phyloP scores from a whole-genome alignment of 768 basidiomycete species.

The Hemileccinum rubropunctum region DNA sequence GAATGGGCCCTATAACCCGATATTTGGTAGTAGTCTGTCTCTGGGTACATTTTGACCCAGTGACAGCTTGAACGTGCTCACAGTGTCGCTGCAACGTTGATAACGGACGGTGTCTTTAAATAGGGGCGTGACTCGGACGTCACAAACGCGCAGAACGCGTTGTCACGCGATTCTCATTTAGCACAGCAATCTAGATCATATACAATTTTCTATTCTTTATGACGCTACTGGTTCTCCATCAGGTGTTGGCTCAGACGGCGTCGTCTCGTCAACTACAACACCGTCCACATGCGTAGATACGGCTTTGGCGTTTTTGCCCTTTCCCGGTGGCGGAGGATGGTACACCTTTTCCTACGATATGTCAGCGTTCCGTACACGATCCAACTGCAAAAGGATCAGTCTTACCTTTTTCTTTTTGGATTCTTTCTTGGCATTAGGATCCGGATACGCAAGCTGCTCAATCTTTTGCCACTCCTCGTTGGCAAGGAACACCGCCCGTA shows the following conservation, averaged over 20 bases:
- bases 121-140: no score
- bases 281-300: constrained; percentile 8
- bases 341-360: constrained; percentile 67
- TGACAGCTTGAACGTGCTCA: neutral
- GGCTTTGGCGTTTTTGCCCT: constrained; percentile 50
- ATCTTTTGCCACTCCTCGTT: constrained; percentile 79
- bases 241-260: neutral
- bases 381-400: neutral
- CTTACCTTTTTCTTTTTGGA: constrained; percentile 60
- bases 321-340: constrained; percentile 80
- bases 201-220: no score
- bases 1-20: constrained; percentile 29
- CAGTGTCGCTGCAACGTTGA: no score
- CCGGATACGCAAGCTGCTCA: constrained; percentile 82
- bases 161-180: no score
- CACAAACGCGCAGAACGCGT: no score
- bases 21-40: constrained; percentile 28
- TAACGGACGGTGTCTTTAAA: no score
- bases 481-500: constrained; percentile 72
- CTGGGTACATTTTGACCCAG: constrained; percentile 7
- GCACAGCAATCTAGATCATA: no score
- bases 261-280: neutral
- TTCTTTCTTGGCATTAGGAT: constrained; percentile 59
- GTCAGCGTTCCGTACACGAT: neutral
- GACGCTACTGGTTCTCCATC: constrained; percentile 9